A percentile compares a stretch with the other conserved stretches of the same genome.
Evolutionary conservation across 305 asterid species (phyloP).

Genomic region (Fraxinus xanthoxyloides): DNA sequence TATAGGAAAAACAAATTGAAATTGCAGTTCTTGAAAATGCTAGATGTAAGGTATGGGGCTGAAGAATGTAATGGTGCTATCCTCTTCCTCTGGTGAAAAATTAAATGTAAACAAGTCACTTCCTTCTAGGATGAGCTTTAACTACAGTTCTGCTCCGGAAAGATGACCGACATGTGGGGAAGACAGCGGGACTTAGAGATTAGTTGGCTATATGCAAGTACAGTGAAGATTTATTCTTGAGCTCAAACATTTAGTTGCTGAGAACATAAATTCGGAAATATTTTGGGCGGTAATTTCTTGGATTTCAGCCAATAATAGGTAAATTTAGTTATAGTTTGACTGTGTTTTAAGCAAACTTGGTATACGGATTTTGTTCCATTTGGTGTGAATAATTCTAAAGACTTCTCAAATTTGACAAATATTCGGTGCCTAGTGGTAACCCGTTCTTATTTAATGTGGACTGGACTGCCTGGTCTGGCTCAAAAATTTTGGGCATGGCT

Average conservation of each 20-base stretch:
- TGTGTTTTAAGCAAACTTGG: background rate
- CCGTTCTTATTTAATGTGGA: background rate
- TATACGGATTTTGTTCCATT: background rate
- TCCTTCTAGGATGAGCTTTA: background rate
- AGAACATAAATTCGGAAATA: background rate
- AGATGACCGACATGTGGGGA: background rate
- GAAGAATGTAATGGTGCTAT: background rate
- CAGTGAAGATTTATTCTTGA: background rate
- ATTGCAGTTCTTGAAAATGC: background rate
- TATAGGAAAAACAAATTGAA: background rate
- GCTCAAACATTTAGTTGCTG: background rate
- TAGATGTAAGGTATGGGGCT: constrained; percentile 7
- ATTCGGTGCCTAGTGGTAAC: background rate
- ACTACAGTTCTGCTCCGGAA: background rate
- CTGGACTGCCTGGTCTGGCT: background rate
- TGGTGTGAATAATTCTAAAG: background rate
- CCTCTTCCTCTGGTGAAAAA: background rate
- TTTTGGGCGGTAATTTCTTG: background rate
- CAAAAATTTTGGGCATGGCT: background rate
- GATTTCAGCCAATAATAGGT: background rate
- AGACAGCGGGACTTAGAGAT: background rate
- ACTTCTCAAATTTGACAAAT: background rate
- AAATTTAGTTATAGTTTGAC: background rate
- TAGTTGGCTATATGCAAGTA: constrained; percentile 1
- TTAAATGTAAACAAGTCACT: background rate